Evolutionary conservation across 306 rosid species (phyloP).

Genomic region (Medicago arabica): DNA sequence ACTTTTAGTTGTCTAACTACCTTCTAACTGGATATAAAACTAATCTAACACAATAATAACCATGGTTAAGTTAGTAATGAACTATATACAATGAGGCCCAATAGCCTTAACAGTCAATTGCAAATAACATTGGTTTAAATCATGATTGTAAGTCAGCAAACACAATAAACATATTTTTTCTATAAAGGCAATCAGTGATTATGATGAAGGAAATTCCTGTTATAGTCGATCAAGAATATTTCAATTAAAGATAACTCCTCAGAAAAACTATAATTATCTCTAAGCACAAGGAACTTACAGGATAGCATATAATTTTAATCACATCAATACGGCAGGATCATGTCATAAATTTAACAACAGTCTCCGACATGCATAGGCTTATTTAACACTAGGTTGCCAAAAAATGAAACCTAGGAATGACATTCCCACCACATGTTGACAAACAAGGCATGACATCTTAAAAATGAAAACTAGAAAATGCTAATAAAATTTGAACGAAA

Average conservation of each 20-base stretch:
- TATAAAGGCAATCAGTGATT: constrained; percentile 17
- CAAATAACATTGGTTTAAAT: constrained; percentile 20
- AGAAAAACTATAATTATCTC: constrained; percentile 20
- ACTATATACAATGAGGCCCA: too few relatives aligned
- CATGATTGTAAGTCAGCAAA: constrained; percentile 12
- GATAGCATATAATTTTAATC: constrained; percentile 51
- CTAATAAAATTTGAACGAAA: constrained; percentile 29
- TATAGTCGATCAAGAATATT: constrained; percentile 22
- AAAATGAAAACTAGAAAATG: constrained; percentile 15
- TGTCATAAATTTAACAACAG: constrained; percentile 17
- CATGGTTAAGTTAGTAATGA: too few relatives aligned
- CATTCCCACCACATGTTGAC: constrained; percentile 14
- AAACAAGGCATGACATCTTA: constrained; percentile 21
- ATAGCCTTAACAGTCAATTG: constrained; percentile 4
- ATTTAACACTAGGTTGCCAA: constrained; percentile 20
- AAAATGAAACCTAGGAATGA: constrained; percentile 39
- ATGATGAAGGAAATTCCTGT: constrained; percentile 18
- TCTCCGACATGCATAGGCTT: constrained; percentile 12
- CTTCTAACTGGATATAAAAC: too few relatives aligned
- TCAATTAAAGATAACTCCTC: constrained; percentile 8
- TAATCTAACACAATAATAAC: too few relatives aligned
- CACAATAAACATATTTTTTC: constrained; percentile 24
- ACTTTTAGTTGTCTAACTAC: too few relatives aligned
- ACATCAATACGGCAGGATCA: constrained; percentile 33
- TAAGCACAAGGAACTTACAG: constrained; percentile 67